These are phyloP conservation scores for Venturia oleaginea DNA, from an alignment of 2,329 filamentous ascomycete genomes.

Conservation along the genomic window DNA sequence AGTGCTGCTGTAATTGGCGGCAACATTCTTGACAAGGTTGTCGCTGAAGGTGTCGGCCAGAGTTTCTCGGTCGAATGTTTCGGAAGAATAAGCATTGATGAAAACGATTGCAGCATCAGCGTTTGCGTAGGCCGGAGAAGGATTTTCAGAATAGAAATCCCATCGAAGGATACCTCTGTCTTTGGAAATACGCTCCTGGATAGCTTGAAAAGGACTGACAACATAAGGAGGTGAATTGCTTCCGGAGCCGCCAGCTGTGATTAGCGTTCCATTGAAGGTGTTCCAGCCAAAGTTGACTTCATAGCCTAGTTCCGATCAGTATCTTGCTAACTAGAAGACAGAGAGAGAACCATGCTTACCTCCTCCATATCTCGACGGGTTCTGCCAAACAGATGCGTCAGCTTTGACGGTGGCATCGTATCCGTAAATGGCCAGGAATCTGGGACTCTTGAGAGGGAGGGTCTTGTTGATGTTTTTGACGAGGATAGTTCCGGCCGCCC, in stretches of 20 bases:
- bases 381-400: background rate
- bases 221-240: slow-evolving; percentile 26
- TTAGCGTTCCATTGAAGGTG: slow-evolving; percentile 30
- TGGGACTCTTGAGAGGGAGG: slow-evolving; percentile 44
- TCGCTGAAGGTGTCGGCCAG: slow-evolving; percentile 22
- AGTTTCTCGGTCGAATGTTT: slow-evolving; percentile 21
- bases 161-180: slow-evolving; percentile 20
- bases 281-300: background rate
- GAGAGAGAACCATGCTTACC: background rate
- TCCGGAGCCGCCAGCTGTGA: slow-evolving; percentile 28
- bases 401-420: slow-evolving; percentile 48
- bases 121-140: slow-evolving; percentile 19
- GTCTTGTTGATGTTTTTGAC: slow-evolving; percentile 51
- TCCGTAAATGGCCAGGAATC: slow-evolving; percentile 37
- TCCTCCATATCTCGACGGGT: background rate
- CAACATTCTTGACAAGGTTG: slow-evolving; percentile 20
- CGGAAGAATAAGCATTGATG: slow-evolving; percentile 22
- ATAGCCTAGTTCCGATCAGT: slow-evolving; percentile 10
- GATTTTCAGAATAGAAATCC: slow-evolving; percentile 20
- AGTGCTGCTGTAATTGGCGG: slow-evolving; percentile 26
- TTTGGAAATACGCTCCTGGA: slow-evolving; percentile 23
- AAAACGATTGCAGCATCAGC: slow-evolving; percentile 24
- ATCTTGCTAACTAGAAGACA: background rate
- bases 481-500: slow-evolving; percentile 47
- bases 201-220: slow-evolving; percentile 27